Evolutionary conservation across 179 eudicot genomes (phyloP).

Genomic region (Camellia oleifera): DNA sequence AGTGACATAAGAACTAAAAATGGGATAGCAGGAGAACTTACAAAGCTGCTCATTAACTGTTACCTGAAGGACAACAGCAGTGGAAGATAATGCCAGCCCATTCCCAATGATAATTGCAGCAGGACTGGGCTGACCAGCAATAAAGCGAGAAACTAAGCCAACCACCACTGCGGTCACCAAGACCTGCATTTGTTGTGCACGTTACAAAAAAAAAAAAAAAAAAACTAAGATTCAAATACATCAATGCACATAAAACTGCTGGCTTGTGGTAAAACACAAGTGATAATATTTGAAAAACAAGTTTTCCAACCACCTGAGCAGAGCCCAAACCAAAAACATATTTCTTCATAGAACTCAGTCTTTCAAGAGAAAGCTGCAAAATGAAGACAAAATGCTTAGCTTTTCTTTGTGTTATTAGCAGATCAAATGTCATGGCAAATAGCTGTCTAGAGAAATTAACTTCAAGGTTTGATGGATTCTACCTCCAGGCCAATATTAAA

Average conservation of each 20-base stretch:
- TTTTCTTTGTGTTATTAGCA: constrained; percentile 76
- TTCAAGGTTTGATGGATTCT: constrained; percentile 22
- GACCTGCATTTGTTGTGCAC: constrained; percentile 46
- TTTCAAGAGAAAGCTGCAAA: constrained; percentile 88
- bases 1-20: too few species aligned
- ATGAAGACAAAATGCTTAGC: background rate
- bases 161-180: constrained; percentile 76
- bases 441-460: constrained; percentile 45
- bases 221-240: constrained; percentile 2
- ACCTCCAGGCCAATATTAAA: constrained; percentile 99
- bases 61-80: constrained; percentile 99
- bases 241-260: constrained; percentile 4
- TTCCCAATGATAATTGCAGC: constrained; percentile 96
- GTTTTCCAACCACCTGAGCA: constrained; percentile 62
- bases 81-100: constrained; percentile 96
- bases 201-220: background rate
- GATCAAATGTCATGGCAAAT: constrained; percentile 86
- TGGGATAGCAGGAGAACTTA: too few species aligned
- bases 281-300: background rate
- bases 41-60: constrained; percentile 13
- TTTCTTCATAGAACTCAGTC: constrained; percentile 96
- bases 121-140: constrained; percentile 78
- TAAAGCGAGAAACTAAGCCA: constrained; percentile 72
- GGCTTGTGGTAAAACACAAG: background rate
- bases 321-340: constrained; percentile 94